Evolutionary conservation across 176 grass and related monocot species (phyloP).

Genomic region (Tuctoria greenei): DNA sequence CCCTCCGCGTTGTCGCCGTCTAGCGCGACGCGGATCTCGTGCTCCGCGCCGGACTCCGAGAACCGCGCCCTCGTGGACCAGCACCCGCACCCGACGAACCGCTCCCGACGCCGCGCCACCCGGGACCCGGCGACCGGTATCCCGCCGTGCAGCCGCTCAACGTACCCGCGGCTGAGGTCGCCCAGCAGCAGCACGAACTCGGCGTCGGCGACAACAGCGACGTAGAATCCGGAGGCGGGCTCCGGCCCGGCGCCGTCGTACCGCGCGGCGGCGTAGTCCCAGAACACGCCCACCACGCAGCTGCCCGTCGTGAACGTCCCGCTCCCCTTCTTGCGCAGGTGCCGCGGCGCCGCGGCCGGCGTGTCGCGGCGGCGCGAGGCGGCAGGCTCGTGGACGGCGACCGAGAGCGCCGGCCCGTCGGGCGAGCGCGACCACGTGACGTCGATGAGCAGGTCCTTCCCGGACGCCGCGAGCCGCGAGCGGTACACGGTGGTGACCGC

Average conservation of each 20-base stretch:
- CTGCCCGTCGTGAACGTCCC: slow-evolving; percentile 53
- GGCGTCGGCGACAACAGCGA: slow-evolving; percentile 67
- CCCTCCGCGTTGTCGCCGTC: slow-evolving; percentile 55
- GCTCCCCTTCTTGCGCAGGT: slow-evolving; percentile 59
- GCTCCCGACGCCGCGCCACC: slow-evolving; percentile 58
- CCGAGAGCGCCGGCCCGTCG: slow-evolving; percentile 44
- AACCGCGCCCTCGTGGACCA: slow-evolving; percentile 57
- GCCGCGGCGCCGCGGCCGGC: neutral
- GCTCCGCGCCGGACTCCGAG: slow-evolving; percentile 58
- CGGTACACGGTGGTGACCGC: slow-evolving; percentile 61
- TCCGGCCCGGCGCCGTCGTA: slow-evolving; percentile 49
- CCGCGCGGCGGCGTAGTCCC: slow-evolving; percentile 54
- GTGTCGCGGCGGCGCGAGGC: neutral
- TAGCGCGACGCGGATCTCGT: slow-evolving; percentile 64
- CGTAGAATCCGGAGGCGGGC: slow-evolving; percentile 70
- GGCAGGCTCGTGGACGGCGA: slow-evolving; percentile 43
- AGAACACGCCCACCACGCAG: slow-evolving; percentile 57
- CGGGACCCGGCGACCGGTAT: slow-evolving; percentile 45
- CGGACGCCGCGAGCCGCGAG: slow-evolving; percentile 45
- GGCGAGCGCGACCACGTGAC: slow-evolving; percentile 50
- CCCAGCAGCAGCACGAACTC: slow-evolving; percentile 82
- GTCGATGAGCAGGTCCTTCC: slow-evolving; percentile 53
- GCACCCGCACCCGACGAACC: slow-evolving; percentile 47
- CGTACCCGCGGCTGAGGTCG: slow-evolving; percentile 65
- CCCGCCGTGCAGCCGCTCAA: slow-evolving; percentile 48